Base-by-base conservation (phyloP, 2,329 filamentous ascomycete species). In the Sporothrix brasiliensis region DNA sequence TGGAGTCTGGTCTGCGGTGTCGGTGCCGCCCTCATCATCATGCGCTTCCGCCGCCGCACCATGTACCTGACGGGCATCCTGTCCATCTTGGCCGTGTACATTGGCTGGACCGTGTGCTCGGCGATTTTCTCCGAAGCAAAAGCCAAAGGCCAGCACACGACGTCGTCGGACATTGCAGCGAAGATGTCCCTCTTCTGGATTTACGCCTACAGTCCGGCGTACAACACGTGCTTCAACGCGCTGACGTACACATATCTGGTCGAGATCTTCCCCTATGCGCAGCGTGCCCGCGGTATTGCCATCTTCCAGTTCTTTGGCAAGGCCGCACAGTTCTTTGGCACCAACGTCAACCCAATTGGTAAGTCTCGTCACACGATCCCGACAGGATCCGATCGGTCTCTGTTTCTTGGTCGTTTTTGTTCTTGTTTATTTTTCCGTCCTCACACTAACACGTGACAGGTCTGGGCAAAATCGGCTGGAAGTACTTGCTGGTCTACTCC, bases 211-310 rank as follows among this genome's bases (percentile, higher is more conserved):
- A 83, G 82, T 11, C 86, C 87, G 3, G 81, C 80, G 72, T 90
- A 90, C 76, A 89, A 89, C 74, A 82, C 90, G 66, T 88, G 87
- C n/a, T 88, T 89, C 77, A 90, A 90, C 75, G 86, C 88, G 16
- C 80, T 91, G 69, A 88, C 87, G 0, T 89, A 89, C 77, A 89
- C 77, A 1, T 79, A 78, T 70, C 76, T 78, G 6, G 75, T 79
- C 47, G 77, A 79, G 70, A 73, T 78, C 63, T 80, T 75, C 72
- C 78, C 73, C 1, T 79, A 76, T 60, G 74, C 75, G 6, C 75
- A 78, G 71, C 75, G 78, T 9, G 74, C 76, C 14, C 74, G 76
- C 10, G 78, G 78, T n/a, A 77, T 79, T 63, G 70, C 77, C 72
- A 75, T 77, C 69, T 78, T 78, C 73, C 76, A 78, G 73, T 76